These are phyloP conservation scores for Pezicula rhizophila DNA, from an alignment of 2,329 filamentous ascomycete species.

Conservation along the genomic window DNA sequence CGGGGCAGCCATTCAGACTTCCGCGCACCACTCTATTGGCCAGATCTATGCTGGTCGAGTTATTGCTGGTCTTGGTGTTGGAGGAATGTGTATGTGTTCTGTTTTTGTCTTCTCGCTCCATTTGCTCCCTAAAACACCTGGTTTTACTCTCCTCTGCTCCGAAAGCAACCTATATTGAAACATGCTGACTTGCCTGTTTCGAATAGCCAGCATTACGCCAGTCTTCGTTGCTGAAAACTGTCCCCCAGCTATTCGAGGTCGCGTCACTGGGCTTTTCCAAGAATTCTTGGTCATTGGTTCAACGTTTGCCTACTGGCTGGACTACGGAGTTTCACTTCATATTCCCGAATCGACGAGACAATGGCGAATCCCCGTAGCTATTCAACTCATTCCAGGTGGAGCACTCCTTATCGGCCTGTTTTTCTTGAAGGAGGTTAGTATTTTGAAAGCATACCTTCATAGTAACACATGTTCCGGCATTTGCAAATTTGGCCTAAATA, in stretches of 20 bases:
- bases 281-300: slow-evolving; percentile 31
- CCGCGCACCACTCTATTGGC: slow-evolving; percentile 37
- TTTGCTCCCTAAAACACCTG: too few species aligned
- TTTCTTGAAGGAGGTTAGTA: slow-evolving; percentile 47
- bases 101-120: too few species aligned
- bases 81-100: slow-evolving; percentile 30
- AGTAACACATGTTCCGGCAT: too few species aligned
- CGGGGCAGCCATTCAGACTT: slow-evolving; percentile 38
- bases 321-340: slow-evolving; percentile 38
- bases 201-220: slow-evolving; percentile 22
- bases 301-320: slow-evolving; percentile 36
- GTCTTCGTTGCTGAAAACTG: slow-evolving; percentile 34
- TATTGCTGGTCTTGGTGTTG: slow-evolving; percentile 41
- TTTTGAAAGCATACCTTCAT: too few species aligned
- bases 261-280: slow-evolving; percentile 32
- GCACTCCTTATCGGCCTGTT: slow-evolving; percentile 65
- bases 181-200: too few species aligned
- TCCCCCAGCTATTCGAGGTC: slow-evolving; percentile 35
- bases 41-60: slow-evolving; percentile 40
- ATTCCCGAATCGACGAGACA: slow-evolving; percentile 33
- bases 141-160: too few species aligned
- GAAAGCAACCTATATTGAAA: too few species aligned
- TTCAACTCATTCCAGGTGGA: slow-evolving; percentile 39
- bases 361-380: slow-evolving; percentile 42
- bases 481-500: too few species aligned